Evolutionary conservation across 2,329 filamentous ascomycete species (phyloP), one percentile per base, ranked within the genome.

Genomic region (Rasamsonia emersonii): DNA sequence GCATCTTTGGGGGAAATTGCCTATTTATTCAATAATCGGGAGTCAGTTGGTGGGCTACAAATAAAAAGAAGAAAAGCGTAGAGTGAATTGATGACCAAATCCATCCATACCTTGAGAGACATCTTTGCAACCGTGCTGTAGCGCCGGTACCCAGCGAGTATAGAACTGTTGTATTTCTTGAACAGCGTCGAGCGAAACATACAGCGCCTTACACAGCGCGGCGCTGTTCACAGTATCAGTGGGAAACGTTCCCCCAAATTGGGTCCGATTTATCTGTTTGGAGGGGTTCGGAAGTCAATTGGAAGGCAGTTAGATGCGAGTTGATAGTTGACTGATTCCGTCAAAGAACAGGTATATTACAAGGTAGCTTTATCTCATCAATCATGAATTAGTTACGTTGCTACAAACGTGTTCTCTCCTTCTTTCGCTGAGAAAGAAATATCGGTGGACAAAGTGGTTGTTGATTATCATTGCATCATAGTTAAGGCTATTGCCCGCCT

Each of bases 1-100:
- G 91, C 91, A 42, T 86, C 84, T 61, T 91, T 86, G 24, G 89
- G 80, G 7, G 80, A 81, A 16, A 98, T 73, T 16, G 86, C 93
- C 86, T 93, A 33, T 5, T 13, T 25, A 14, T 9, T 11, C 5
- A 3, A 2, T 24, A n/a, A 10, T 15, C 40, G 18, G 20, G n/a
- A n/a, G 14, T 27, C 24, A 11, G 9, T 15, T 9, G 14, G 13
- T 27, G 7, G 14, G 13, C 14, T 7, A 10, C 14, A 7, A 15
- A 10, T 14, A 11, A 10, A 14, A 27, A 15, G 13, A 9, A 11
- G 13, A 10, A 27, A 15, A 9, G 9, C 11, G 11, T 11, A 23
- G 24, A 10, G 8, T 27, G 24, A 27, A 9, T 7, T 10, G 13
- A 8, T 14, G 9, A 10, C 13, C 9, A 15, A 10, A 10, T 27